These are phyloP conservation scores for Neurospora hispaniola DNA, from an alignment of 495 filamentous ascomycete species.

Conservation along the genomic window DNA sequence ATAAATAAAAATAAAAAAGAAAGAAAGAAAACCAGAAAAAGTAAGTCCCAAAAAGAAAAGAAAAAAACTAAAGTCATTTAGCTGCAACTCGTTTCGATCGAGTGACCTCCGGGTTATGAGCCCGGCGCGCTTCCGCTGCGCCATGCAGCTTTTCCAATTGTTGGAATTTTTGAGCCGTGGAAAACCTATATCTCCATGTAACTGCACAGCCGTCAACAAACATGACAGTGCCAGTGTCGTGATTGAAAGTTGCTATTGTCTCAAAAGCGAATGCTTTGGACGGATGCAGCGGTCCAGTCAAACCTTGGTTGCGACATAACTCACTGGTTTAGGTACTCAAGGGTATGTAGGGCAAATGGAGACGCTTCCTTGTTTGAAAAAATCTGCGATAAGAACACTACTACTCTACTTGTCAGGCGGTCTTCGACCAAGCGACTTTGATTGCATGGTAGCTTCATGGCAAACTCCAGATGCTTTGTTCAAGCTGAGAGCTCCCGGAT, in stretches of 20 bases:
- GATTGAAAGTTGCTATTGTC: neutral
- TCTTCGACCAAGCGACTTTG: neutral
- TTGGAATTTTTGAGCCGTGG: no score
- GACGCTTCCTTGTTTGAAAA: neutral
- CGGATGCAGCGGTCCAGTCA: neutral
- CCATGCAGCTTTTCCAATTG: neutral
- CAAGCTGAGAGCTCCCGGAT: neutral
- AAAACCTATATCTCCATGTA: neutral
- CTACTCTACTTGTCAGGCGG: no score
- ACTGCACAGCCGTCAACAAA: no score
- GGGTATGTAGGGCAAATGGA: neutral
- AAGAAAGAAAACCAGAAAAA: neutral
- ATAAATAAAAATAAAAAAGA: no score
- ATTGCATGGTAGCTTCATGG: neutral
- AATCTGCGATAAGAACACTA: neutral
- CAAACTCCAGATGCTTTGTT: neutral
- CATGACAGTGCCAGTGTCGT: neutral
- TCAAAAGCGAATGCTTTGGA: neutral
- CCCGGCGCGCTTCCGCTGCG: constrained; percentile 11
- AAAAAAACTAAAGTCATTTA: neutral
- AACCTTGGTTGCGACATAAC: neutral
- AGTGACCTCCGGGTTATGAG: constrained; percentile 11
- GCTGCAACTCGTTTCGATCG: constrained; percentile 9
- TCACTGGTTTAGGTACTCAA: neutral
- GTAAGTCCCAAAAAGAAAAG: no score